These are phyloP conservation scores for Brassica napus DNA, from an alignment of 345 rosid species.

Conservation along the genomic window DNA sequence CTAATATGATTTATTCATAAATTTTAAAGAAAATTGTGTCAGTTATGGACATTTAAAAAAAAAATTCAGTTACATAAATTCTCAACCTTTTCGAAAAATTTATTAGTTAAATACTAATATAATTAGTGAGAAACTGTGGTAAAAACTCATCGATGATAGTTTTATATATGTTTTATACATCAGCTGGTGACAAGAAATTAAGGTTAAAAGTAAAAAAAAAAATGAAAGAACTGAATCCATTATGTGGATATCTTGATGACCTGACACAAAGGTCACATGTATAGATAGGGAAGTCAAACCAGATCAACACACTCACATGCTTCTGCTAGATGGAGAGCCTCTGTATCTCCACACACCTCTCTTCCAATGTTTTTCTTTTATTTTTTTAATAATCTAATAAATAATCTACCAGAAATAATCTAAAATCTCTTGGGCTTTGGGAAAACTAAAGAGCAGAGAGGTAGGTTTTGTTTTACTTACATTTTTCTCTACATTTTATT, in stretches of 20 bases:
- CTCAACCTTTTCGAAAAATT: background rate
- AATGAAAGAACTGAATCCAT: conserved; percentile 9
- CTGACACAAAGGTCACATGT: conserved; percentile 58
- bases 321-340: conserved; percentile 41
- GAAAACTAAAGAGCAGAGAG: background rate
- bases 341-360: conserved; percentile 37
- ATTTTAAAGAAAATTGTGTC: background rate
- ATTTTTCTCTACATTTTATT: background rate
- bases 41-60: background rate
- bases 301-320: conserved; percentile 84
- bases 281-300: conserved; percentile 8
- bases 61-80: too few relatives aligned
- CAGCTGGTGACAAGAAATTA: background rate
- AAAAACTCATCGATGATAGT: background rate
- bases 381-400: background rate
- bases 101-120: too few relatives aligned
- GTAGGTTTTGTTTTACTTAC: background rate
- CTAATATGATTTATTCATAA: background rate
- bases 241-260: conserved; percentile 22
- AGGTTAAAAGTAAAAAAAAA: background rate
- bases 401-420: background rate
- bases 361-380: conserved; percentile 5
- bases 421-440: conserved; percentile 1
- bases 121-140: background rate
- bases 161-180: background rate